Base-by-base conservation (phyloP, 1,139 yeast species). In the Lodderomyces beijingensis region DNA sequence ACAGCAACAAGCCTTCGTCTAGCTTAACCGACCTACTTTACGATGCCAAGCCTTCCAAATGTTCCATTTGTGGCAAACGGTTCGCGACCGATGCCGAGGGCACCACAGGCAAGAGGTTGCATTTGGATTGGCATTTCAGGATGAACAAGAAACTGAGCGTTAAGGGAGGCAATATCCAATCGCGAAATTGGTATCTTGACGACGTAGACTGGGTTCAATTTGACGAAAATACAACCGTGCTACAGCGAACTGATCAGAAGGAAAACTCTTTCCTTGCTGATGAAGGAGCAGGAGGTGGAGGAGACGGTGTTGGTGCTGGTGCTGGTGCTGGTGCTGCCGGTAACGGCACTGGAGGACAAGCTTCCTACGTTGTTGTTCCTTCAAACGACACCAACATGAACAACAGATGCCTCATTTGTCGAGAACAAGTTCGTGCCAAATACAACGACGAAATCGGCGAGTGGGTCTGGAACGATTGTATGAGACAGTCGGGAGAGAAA, bases 41-140 rank as follows among this genome's bases (percentile, higher is more conserved):
- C 49, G 74, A 69, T 3, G 60, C 70, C 15, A 76, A 82, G 49
- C 79, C 94, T 4, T 74, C 84, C 40, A 91, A 87, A 55, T 93
- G 98, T 62, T 75, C 85, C 12, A 78, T 82, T 13, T 93, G 98
- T 60, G 95, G 96, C 20, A 86, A 85, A 51, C 65, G 99, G 41
- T 93, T 89, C 53, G 68, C 77, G 5, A 73, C 74, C 33, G 75
- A 80, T 28, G 64, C 61, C 2, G 74, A 70, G 33, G 95, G 93
- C 2, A 65, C 70, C 12, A 61, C 57, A 15, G 57, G 53, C 29
- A 69, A 72, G 37, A 70, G 82, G 40, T 47, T 65, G 28, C 98
- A 91, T 57, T 63, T 87, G 46, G 98, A 91, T 58, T 91, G 97
- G 97, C 98, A 91, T 63, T 88, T 88, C 64, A 75, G 97, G 50